Base-by-base conservation (phyloP, 805 yeast genomes). In the Saccharomycopsis fermentans region DNA sequence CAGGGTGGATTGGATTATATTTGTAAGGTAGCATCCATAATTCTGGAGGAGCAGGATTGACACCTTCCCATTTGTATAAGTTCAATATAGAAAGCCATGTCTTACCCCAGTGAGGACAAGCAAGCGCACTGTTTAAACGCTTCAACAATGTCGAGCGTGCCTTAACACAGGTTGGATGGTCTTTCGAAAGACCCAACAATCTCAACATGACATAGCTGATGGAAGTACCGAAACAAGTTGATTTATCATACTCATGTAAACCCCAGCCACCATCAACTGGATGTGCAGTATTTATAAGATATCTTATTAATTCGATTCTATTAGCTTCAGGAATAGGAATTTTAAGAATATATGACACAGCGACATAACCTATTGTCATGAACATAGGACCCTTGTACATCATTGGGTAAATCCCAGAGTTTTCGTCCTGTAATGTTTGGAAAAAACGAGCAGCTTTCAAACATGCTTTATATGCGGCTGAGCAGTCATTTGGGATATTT, bases 181-280 rank as follows among this genome's bases (percentile, higher is more conserved):
- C 81, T 1, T 81, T 74, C 1, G 81, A 71, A 64, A 94, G 67
- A 0, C 99, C 99, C 55, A 92, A 72, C 14, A 94, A 70, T 62
- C 99, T 77, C 61, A 94, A 74, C n/a, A 75, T 73, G 6, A 92
- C 85, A 70, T 94, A 94, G 70, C 90, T 91, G 64, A 94, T 78
- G 0, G 88, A 77, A 1, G 99, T 94, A 4, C 99, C 99, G 69
- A 91, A 91, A 64, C 94, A 94, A 0, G 99, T 94, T 8, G 94
- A 84, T 69, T 92, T 94, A 69, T 94, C 99, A 55, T 82, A 83
- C 4, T 90, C 81, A 69, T 94, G 97, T 40, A 94, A 75, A 0
- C 99, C 99, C 99, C 99, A 94, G 1, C 99, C 99, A n/a, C 99
- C 99, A 70, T 94, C 99, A 0, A 91, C 96, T 0, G 97, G 97